Percentiles rank a stretch among this genome's conserved stretches.
Conservation (phyloP, 202 grass and related monocot genomes). For the Setaria italica region DNA sequence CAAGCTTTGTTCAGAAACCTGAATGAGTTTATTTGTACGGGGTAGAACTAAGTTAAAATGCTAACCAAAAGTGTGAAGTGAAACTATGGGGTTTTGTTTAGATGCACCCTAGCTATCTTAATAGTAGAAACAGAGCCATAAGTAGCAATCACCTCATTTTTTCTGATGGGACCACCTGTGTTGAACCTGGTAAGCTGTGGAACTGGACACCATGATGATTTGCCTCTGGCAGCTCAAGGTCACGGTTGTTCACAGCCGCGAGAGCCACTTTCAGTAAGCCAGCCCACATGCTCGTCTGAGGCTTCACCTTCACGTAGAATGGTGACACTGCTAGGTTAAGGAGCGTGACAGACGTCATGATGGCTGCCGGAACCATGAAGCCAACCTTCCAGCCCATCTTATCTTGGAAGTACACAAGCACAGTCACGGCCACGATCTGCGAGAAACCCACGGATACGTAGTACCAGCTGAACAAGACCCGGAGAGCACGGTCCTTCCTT, state of each 20-base stretch:
- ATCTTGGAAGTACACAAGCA: constrained; percentile 47
- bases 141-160: constrained; percentile 42
- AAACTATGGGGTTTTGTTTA: not conserved
- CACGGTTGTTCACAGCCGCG: constrained; percentile 36
- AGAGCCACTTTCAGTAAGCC: constrained; percentile 32
- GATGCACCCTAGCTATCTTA: too few species aligned
- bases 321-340: not conserved
- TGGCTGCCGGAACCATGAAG: constrained; percentile 21
- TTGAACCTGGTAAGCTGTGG: not conserved
- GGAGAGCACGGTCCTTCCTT: constrained; percentile 32
- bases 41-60: not conserved
- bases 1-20: constrained; percentile 63
- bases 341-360: not conserved
- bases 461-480: constrained; percentile 62
- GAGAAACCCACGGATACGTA: constrained; percentile 50
- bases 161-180: constrained; percentile 27
- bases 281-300: constrained; percentile 9
- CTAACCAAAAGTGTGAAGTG: not conserved
- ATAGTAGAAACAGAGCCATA: not conserved
- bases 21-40: not conserved
- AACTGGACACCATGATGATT: not conserved
- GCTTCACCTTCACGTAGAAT: constrained; percentile 49
- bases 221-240: constrained; percentile 1
- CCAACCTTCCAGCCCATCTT: constrained; percentile 42
- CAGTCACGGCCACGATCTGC: constrained; percentile 34